Conservation (phyloP, 805 yeast species). For the Millerago galiae region DNA sequence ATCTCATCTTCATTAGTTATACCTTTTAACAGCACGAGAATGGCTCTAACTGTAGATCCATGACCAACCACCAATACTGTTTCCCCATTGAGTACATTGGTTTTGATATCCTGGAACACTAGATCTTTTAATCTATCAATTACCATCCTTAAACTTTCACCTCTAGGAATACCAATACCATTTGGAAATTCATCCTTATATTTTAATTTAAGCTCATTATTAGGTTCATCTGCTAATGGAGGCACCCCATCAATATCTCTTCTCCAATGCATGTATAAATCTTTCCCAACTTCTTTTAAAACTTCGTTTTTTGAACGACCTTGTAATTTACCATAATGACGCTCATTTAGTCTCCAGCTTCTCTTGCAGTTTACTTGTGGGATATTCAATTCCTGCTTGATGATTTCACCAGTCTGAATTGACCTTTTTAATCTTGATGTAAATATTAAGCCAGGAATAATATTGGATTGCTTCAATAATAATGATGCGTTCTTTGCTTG, state of each 20-base stretch:
- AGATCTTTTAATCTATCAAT: constrained; percentile 60
- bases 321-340: constrained; percentile 81
- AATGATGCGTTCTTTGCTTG: constrained; percentile 66
- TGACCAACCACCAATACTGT: constrained; percentile 69
- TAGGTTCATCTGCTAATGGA: constrained; percentile 40
- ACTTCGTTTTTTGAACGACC: constrained; percentile 70
- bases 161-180: constrained; percentile 47
- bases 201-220: constrained; percentile 20
- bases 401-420: constrained; percentile 64
- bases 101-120: constrained; percentile 41
- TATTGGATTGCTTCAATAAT: constrained; percentile 42
- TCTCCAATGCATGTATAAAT: constrained; percentile 72
- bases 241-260: constrained; percentile 75
- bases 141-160: constrained; percentile 73
- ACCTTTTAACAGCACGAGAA: constrained; percentile 60
- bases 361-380: constrained; percentile 49
- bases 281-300: constrained; percentile 59
- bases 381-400: constrained; percentile 48
- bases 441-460: constrained; percentile 53
- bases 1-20: constrained; percentile 64
- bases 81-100: constrained; percentile 41
- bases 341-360: constrained; percentile 76
- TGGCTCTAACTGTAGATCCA: constrained; percentile 75
- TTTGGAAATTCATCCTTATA: constrained; percentile 25
- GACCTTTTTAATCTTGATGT: constrained; percentile 73